Base-by-base conservation (phyloP, 345 rosid species). In the Cardamine chenopodiifolia region DNA sequence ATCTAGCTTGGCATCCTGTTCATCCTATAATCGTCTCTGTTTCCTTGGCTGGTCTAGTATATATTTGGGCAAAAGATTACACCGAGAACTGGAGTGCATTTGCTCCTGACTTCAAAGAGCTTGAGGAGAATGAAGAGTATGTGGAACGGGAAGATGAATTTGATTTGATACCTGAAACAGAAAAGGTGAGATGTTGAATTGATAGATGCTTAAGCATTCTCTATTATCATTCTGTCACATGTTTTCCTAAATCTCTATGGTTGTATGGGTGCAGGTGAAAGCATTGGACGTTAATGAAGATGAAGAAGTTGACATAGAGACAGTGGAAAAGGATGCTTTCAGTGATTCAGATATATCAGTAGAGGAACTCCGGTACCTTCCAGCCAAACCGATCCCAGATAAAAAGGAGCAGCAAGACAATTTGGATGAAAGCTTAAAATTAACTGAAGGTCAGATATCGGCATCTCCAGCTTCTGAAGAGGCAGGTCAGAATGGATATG, bases 51-150 rank as follows among this genome's bases (percentile, higher is more conserved):
- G 99, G 99, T 64, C 68, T 91, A 79, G 96, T 92, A 69, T 96
- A 96, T 82, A 86, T 96, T 29, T 96, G 99, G 99, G 99, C 98
- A 34, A 96, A 96, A 82, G 99, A 96, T 65, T 89, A 96, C 74
- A 90, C 96, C 3, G 99, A 96, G 83, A 96, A 96, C 59, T 96
- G 98, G 99, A 96, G 99, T 74, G 98, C 99, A 34, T 96, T 96
- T 84, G 99, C 99, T 72, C 98, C 99, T 4, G 99, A 96, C 80
- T 95, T 95, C 73, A 95, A 92, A 78, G 99, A 95, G 87, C 97
- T 96, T 5, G 98, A 92, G 85, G 99, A 96, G 80, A 96, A 96
- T 75, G 99, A 96, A 80, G 99, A 96, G 82, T 95, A 95, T 55
- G 90, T 95, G 55, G 98, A 95, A 85, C 85, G 94, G 2, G 99